phyloP scores from a whole-genome alignment of 2,329 filamentous ascomycete genomes.

The Bertia moriformis region DNA sequence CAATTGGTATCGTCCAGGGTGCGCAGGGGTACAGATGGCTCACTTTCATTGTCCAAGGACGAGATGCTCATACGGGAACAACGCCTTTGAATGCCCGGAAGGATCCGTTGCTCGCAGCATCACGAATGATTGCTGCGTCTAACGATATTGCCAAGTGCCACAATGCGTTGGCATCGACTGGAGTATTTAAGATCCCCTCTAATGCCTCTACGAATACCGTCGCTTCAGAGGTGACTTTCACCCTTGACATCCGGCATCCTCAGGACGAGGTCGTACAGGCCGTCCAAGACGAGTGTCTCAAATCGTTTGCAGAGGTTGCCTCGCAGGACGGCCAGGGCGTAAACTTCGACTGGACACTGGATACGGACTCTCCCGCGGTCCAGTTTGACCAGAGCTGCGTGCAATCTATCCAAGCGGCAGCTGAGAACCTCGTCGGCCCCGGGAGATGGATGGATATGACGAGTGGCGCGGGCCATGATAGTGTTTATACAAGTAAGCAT shows the following conservation, averaged over 20 bases:
- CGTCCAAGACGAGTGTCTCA: slow-evolving; percentile 9
- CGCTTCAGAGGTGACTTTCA: slow-evolving; percentile 5
- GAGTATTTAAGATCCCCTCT: slow-evolving; percentile 32
- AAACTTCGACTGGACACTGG: slow-evolving; percentile 31
- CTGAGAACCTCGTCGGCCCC: slow-evolving; percentile 36
- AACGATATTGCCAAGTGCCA: slow-evolving; percentile 46
- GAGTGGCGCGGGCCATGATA: slow-evolving; percentile 29
- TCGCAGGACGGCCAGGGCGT: slow-evolving; percentile 13
- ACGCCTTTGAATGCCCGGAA: slow-evolving; percentile 52
- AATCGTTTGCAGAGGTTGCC: slow-evolving; percentile 9
- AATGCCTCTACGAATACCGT: slow-evolving; percentile 7
- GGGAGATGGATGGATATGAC: slow-evolving; percentile 19
- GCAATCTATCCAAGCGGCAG: slow-evolving; percentile 43
- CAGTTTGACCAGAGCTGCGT: slow-evolving; percentile 57
- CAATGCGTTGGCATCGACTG: slow-evolving; percentile 52
- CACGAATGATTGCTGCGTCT: slow-evolving; percentile 51
- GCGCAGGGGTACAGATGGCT: slow-evolving; percentile 68
- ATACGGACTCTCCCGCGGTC: slow-evolving; percentile 46
- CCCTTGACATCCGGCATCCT: slow-evolving; percentile 7
- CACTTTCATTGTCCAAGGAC: slow-evolving; percentile 48
- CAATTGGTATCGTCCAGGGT: slow-evolving; percentile 56
- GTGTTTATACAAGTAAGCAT: slow-evolving; percentile 40
- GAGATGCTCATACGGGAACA: slow-evolving; percentile 59
- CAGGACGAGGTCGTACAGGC: slow-evolving; percentile 4
- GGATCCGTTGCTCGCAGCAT: slow-evolving; percentile 54